phyloP scores from a whole-genome alignment of 768 basidiomycete genomes.

The Saitozyma podzolica region DNA sequence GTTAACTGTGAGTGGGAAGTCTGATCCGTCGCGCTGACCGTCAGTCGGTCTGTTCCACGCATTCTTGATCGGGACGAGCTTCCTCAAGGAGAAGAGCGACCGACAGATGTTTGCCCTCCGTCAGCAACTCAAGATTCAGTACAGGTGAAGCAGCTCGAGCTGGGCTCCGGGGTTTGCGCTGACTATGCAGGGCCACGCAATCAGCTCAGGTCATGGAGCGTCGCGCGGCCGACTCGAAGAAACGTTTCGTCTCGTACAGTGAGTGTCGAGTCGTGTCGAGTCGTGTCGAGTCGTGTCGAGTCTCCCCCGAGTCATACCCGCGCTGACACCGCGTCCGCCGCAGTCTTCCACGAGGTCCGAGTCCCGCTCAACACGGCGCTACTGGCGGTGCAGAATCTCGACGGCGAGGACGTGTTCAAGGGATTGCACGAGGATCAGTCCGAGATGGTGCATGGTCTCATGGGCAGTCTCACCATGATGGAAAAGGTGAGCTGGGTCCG shows the following conservation, averaged over 20 bases:
- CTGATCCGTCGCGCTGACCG: not conserved
- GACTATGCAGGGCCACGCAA: slow-evolving; percentile 58
- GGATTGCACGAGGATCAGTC: slow-evolving; percentile 64
- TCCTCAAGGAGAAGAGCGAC: slow-evolving; percentile 58
- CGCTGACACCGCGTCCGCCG: not conserved
- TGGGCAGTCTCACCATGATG: slow-evolving; percentile 50
- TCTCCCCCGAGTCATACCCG: not conserved
- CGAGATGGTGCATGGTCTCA: slow-evolving; percentile 79
- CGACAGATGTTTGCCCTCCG: slow-evolving; percentile 68
- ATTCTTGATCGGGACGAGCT: slow-evolving; percentile 71
- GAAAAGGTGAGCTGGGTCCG: slow-evolving; percentile 22
- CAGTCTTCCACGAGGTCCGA: slow-evolving; percentile 57
- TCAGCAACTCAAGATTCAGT: slow-evolving; percentile 71
- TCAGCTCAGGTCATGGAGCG: slow-evolving; percentile 73
- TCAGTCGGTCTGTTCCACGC: slow-evolving; percentile 73
- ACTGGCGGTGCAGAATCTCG: slow-evolving; percentile 89
- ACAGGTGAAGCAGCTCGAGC: not conserved
- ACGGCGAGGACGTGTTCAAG: slow-evolving; percentile 70
- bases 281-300: slow-evolving; percentile 3
- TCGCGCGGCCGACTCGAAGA: slow-evolving; percentile 74
- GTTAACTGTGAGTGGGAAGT: slow-evolving; percentile 41
- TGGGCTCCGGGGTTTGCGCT: no score
- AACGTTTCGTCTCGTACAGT: slow-evolving; percentile 62
- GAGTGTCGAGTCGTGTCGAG: slow-evolving; percentile 1
- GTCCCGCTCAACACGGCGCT: slow-evolving; percentile 62